Conservation (phyloP, 441 rosid species). For the Geranium incanum region DNA sequence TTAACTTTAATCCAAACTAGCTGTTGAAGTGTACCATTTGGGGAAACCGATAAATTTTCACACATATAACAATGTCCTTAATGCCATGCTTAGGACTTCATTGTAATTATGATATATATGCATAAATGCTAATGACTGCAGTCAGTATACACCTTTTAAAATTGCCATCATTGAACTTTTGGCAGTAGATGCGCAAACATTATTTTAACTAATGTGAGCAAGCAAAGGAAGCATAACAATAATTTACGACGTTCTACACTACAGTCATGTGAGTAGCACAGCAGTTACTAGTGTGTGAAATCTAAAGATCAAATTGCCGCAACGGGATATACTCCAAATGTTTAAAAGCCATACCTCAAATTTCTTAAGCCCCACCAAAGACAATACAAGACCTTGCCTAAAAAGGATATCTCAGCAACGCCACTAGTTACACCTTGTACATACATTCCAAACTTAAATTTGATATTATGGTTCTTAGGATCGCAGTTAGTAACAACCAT, state of each 20-base stretch:
- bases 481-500: conserved; percentile 50
- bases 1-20: not conserved
- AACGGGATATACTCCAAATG: not conserved
- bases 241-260: not conserved
- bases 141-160: not conserved
- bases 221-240: not conserved
- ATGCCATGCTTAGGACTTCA: not conserved
- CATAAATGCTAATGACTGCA: not conserved
- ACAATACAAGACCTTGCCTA: conserved; percentile 74
- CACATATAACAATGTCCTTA: not conserved
- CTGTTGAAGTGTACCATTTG: not conserved
- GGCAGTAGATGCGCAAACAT: not conserved
- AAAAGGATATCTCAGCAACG: conserved; percentile 47
- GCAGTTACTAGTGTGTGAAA: conserved; percentile 4
- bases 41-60: not conserved
- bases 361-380: conserved; percentile 97
- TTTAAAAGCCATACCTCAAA: conserved; percentile 48
- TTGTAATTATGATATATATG: not conserved
- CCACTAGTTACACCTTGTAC: conserved; percentile 49
- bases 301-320: not conserved
- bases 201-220: not conserved
- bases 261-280: not conserved
- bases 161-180: not conserved
- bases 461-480: conserved; percentile 30
- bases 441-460: conserved; percentile 66